Percentiles rank a stretch among this genome's conserved stretches.
These are phyloP conservation scores for Quercus bicolor DNA, from an alignment of 306 rosid genomes.

Conservation along the genomic window DNA sequence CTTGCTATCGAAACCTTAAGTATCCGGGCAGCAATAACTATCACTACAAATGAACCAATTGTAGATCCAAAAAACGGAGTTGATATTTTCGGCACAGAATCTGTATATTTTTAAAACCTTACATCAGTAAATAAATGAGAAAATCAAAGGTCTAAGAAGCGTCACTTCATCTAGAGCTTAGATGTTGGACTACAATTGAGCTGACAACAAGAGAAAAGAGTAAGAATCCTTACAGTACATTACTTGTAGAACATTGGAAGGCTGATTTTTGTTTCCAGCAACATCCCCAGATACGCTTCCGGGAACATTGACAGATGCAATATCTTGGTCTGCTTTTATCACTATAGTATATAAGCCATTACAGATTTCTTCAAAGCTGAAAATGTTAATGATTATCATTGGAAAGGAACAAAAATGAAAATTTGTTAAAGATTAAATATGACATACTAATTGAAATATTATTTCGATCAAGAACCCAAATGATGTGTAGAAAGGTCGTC, in stretches of 20 bases:
- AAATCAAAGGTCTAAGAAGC: neutral
- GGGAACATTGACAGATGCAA: constrained; percentile 57
- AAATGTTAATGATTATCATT: constrained; percentile 9
- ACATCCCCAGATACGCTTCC: constrained; percentile 61
- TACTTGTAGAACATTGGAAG: constrained; percentile 85
- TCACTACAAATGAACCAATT: no score
- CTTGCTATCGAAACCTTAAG: no score
- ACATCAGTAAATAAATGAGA: neutral
- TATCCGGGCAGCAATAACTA: no score
- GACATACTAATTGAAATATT: no score
- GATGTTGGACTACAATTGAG: constrained; percentile 1
- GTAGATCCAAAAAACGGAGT: no score
- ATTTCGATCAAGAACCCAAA: no score
- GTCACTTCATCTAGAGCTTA: neutral
- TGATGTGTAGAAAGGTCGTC: no score
- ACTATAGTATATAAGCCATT: constrained; percentile 48
- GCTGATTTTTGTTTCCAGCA: constrained; percentile 78
- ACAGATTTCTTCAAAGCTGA: neutral
- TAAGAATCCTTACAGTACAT: constrained; percentile 65
- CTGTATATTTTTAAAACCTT: constrained; percentile 34
- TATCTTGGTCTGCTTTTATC: constrained; percentile 48
- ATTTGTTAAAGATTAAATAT: no score
- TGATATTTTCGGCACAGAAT: constrained; percentile 25
- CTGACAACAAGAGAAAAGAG: neutral
- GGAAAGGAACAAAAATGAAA: no score